Evolutionary conservation across 371 early-diverging fungal genomes (phyloP), one percentile per base, ranked within the genome.

Genomic region (Batkoa obscura): DNA sequence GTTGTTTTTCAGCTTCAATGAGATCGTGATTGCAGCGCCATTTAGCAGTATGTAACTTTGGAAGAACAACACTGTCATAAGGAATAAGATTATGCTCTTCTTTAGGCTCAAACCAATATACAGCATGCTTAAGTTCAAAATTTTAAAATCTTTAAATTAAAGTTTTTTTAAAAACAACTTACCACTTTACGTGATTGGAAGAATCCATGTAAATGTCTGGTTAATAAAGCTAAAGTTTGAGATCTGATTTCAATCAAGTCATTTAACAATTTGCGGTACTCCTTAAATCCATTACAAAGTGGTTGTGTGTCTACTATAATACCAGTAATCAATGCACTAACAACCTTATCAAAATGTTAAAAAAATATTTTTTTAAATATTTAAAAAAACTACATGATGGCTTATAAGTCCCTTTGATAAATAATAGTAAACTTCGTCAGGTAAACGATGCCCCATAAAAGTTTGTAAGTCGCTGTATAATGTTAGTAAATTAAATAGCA

Each of bases 371-470:
- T 2, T 47, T 30, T 17, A n/a, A 32, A 43, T n/a, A n/a, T n/a
- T n/a, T n/a, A n/a, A n/a, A n/a, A n/a, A 6, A 17, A 2, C 31
- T 8, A 78, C 73, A 57, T 78, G 79, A 34, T 81, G 80, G 2
- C 76, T 73, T 48, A 86, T 66, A 1, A 81, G 59, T n/a, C 90
- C 83, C 12, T 72, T 75, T 46, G 79, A 75, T 43, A 86, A 62
- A 54, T 81, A 82, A 55, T 77, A 82, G 57, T 86, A 88, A n/a
- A 83, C 65, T 34, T 76, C 77, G 47, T 79, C 78, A 0, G 89
- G 88, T 52, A 88, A 68, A 33, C 84, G 75, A 60, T 79, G 79
- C 8, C 88, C 90, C 56, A 89, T 79, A 37, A 86, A 77, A 56
- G 84, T 84, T 57, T 89, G 89, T 39, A 89, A 73, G 61, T 89